Conservation (phyloP, 148 eudicot genomes). For the Nyssa sinensis region DNA sequence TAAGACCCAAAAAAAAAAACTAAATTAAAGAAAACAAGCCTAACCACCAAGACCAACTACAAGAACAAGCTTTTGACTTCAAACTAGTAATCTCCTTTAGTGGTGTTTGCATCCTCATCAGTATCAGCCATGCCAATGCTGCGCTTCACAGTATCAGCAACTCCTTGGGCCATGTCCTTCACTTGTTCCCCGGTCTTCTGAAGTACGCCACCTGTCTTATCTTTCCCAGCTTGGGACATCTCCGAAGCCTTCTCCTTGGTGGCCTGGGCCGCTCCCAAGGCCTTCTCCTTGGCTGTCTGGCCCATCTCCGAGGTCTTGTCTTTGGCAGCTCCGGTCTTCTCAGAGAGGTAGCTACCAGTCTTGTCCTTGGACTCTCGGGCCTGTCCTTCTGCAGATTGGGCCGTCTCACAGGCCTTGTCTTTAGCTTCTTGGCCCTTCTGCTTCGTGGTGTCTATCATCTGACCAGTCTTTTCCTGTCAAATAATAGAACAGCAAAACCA, state of each 20-base stretch:
- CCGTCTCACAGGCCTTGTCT: too few relatives aligned
- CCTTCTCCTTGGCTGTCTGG: conserved; percentile 37
- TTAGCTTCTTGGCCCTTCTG: too few relatives aligned
- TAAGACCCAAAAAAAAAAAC: too few relatives aligned
- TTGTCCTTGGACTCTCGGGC: too few relatives aligned
- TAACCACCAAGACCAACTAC: too few relatives aligned
- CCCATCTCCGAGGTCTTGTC: conserved; percentile 29
- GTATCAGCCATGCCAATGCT: conserved; percentile 60
- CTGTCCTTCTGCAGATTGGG: too few relatives aligned
- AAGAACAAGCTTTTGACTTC: too few relatives aligned
- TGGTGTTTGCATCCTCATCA: conserved; percentile 15
- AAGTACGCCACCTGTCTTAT: conserved; percentile 55
- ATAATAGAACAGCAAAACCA: too few relatives aligned
- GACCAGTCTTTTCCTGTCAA: too few relatives aligned
- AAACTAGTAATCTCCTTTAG: neutral
- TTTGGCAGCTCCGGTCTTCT: conserved; percentile 5
- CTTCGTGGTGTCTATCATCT: too few relatives aligned
- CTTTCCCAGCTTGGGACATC: conserved; percentile 56
- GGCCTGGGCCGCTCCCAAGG: conserved; percentile 48
- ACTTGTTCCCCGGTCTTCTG: conserved; percentile 63
- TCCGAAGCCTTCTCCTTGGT: conserved; percentile 58
- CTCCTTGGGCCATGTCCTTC: conserved; percentile 64
- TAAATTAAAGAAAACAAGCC: too few relatives aligned
- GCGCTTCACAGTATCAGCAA: conserved; percentile 59
- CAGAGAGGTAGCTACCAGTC: too few relatives aligned